phyloP scores from a whole-genome alignment of 2,329 filamentous ascomycete genomes.

The Microdochium trichocladiopsis region DNA sequence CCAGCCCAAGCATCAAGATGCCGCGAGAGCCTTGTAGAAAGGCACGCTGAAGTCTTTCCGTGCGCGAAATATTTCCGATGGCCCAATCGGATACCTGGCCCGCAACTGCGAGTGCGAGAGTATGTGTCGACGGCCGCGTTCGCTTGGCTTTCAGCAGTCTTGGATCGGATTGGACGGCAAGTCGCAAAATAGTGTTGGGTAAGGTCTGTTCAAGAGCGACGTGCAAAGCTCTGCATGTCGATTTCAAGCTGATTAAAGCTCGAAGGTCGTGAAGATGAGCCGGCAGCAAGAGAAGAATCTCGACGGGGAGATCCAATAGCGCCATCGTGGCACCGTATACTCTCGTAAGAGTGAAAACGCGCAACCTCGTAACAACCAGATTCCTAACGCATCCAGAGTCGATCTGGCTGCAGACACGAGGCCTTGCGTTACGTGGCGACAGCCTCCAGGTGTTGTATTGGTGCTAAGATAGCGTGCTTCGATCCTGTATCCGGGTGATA shows the following conservation, averaged over 20 bases:
- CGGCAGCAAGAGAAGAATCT: background rate
- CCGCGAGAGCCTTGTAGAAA: background rate
- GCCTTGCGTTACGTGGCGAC: too few species aligned
- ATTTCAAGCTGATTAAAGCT: background rate
- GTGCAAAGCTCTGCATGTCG: background rate
- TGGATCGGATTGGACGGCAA: background rate
- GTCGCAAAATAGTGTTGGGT: background rate
- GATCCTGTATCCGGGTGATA: too few species aligned
- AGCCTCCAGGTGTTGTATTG: too few species aligned
- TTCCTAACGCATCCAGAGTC: too few species aligned
- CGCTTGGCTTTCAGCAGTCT: too few species aligned
- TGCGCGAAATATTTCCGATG: background rate
- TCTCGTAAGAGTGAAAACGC: background rate
- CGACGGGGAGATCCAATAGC: background rate
- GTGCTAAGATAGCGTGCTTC: too few species aligned
- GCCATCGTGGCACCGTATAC: background rate
- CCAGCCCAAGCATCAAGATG: background rate
- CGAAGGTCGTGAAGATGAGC: background rate
- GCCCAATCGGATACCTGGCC: background rate
- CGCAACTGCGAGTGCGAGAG: background rate
- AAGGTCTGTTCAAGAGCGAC: background rate
- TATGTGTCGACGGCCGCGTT: background rate
- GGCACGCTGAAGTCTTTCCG: background rate
- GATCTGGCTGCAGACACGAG: too few species aligned
- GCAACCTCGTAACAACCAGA: too few species aligned